phyloP scores from a whole-genome alignment of 352 stramenopile species.

The Globisporangium spinosum region DNA sequence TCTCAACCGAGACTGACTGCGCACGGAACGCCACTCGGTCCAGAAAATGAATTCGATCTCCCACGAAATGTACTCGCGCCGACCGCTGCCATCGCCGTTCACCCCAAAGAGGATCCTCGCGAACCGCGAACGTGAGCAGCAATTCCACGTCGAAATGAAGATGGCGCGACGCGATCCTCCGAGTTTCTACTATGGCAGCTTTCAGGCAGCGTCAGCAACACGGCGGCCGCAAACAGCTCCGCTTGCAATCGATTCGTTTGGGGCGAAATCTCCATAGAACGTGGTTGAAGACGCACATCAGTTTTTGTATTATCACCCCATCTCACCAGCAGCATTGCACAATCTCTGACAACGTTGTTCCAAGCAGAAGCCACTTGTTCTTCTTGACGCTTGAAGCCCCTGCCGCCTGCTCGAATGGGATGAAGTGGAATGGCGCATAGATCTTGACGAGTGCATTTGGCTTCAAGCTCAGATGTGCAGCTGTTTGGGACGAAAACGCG shows the following conservation, averaged over 20 bases:
- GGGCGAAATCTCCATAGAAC: slow-evolving; percentile 6
- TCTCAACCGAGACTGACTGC: slow-evolving; percentile 15
- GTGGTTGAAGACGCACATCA: background rate
- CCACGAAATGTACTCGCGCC: slow-evolving; percentile 10
- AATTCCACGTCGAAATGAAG: slow-evolving; percentile 20
- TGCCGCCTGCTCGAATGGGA: slow-evolving; percentile 24
- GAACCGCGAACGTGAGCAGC: slow-evolving; percentile 16
- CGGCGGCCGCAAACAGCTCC: slow-evolving; percentile 15
- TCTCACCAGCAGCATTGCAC: slow-evolving; percentile 12
- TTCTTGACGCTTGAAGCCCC: slow-evolving; percentile 17
- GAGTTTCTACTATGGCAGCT: slow-evolving; percentile 14
- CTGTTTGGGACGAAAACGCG: slow-evolving; percentile 31
- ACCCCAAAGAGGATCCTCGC: slow-evolving; percentile 7
- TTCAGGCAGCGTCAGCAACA: background rate
- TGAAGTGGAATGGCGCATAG: slow-evolving; percentile 60
- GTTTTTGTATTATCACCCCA: background rate
- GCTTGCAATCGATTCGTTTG: slow-evolving; percentile 2
- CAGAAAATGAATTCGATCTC: background rate
- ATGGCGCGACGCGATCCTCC: slow-evolving; percentile 11
- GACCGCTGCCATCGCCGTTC: slow-evolving; percentile 12
- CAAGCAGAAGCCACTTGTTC: slow-evolving; percentile 40
- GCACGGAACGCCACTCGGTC: slow-evolving; percentile 1
- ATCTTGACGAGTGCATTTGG: slow-evolving; percentile 34
- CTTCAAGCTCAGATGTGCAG: slow-evolving; percentile 29
- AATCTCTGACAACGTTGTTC: slow-evolving; percentile 45